Base-by-base conservation (phyloP, 805 yeast species). In the Candida adriatica region DNA sequence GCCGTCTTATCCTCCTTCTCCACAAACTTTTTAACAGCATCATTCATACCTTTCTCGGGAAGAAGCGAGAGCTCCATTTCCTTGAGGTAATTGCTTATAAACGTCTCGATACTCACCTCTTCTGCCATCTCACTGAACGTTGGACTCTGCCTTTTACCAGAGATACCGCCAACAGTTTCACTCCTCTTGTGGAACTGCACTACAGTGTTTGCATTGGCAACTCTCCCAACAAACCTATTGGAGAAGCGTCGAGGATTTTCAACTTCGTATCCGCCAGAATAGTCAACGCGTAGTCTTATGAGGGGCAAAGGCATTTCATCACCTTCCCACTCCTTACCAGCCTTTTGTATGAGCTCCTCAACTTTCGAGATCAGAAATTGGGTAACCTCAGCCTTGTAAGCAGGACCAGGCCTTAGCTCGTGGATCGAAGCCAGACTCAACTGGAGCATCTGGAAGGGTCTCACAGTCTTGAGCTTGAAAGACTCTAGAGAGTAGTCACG, bases 161-260 rank as follows among this genome's bases (percentile, higher is more conserved):
- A 34, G 27, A 26, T 26, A 15, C 27, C 37, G 7, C 29, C 19
- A 7, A 39, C 24, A 16, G 34, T 28, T 22, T 31, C 64, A 53
- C 49, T 64, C 42, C 68, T 73, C 49, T 73, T 70, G 48, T 73
- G 73, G 51, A 82, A 81, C 28, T 75, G 77, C 3, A 90, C 72
- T 7, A 88, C 84, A 46, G 87, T 94, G 47, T 84, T 79, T n/a
- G 79, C 75, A 53, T 92, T 92, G 4, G 97, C 98, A 2, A 90
- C 92, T 39, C 66, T 67, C 0, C 95, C 96, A 6, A 83, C 94
- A 63, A 90, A 92, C 47, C 85, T 63, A 49, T 88, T 86, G 11
- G 96, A 85, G 41, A 92, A 85, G 41, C 96, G 61, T 31, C 94
- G 65, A 0, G 95, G 83, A 49, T 88, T 90, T 48, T 88, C 97